Conservation (phyloP, 495 filamentous ascomycete genomes). For the Apiosordaria backusii region DNA sequence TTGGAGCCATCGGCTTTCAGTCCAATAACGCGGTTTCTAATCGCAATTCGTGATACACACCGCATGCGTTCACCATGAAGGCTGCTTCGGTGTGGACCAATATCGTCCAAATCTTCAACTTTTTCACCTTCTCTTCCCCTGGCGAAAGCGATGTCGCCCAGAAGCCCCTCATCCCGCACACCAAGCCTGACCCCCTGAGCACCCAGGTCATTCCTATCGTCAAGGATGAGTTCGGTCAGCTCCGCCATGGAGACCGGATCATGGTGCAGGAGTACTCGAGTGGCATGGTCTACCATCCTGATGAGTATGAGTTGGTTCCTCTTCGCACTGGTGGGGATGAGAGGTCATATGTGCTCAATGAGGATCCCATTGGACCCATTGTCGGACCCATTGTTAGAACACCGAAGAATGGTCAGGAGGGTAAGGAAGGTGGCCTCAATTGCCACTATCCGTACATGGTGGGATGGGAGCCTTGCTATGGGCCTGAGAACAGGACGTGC, state of each 20-base stretch:
- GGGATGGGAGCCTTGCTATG: constrained; percentile 11
- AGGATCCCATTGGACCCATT: no score
- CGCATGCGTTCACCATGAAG: constrained; percentile 14
- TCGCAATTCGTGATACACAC: background rate
- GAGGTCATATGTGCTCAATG: background rate
- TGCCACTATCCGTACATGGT: constrained; percentile 13
- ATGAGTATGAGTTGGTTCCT: background rate
- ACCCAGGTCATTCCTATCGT: background rate
- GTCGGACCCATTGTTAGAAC: constrained; percentile 8
- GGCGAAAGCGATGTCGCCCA: constrained; percentile 6
- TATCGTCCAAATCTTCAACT: constrained; percentile 17
- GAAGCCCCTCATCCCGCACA: background rate
- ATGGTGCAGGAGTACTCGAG: constrained; percentile 8
- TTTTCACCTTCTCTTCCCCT: constrained; percentile 14
- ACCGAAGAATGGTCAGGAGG: constrained; percentile 17
- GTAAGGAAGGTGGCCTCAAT: background rate
- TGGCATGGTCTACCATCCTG: constrained; percentile 5
- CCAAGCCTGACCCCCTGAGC: background rate
- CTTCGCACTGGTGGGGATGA: constrained; percentile 7
- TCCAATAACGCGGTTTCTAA: background rate
- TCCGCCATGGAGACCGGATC: background rate
- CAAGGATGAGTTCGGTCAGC: background rate
- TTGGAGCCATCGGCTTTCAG: background rate
- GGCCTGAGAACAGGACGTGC: constrained; percentile 10
- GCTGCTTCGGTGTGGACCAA: constrained; percentile 15